Evolutionary conservation across 768 basidiomycete species (phyloP).

Genomic region (Lactarius tabidus): DNA sequence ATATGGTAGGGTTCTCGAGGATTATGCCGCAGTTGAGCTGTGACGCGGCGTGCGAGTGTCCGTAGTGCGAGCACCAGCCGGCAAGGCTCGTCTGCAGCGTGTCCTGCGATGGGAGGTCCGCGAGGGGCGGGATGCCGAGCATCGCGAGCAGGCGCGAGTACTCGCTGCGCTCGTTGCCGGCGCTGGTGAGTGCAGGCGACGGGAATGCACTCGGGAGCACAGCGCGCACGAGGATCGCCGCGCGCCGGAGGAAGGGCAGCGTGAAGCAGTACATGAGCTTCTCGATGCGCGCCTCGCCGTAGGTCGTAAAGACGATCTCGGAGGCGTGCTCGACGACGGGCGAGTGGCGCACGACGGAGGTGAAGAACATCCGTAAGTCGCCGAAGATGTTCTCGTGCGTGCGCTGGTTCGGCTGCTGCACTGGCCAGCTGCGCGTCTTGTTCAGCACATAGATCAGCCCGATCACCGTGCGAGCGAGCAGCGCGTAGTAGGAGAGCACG

Average conservation of each 20-base stretch:
- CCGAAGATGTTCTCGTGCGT: constrained; percentile 73
- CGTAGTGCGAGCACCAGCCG: constrained; percentile 89
- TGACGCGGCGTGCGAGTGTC: constrained; percentile 71
- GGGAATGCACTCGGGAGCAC: constrained; percentile 63
- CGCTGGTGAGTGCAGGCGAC: constrained; percentile 40
- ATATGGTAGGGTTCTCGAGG: constrained; percentile 78
- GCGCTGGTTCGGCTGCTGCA: constrained; percentile 45
- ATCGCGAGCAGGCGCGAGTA: constrained; percentile 71
- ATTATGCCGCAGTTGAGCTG: constrained; percentile 75
- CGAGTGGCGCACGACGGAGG: constrained; percentile 86
- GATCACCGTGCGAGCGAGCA: constrained; percentile 80
- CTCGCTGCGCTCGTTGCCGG: constrained; percentile 52
- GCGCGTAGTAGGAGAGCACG: constrained; percentile 87
- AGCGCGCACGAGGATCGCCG: constrained; percentile 78
- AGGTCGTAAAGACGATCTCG: constrained; percentile 70
- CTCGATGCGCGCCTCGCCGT: constrained; percentile 81
- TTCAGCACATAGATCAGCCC: constrained; percentile 79
- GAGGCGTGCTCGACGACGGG: constrained; percentile 84
- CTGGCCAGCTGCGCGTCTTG: constrained; percentile 52
- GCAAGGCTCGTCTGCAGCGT: constrained; percentile 85
- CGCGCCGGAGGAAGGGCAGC: constrained; percentile 86
- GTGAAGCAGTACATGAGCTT: constrained; percentile 85
- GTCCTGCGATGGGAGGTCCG: constrained; percentile 76
- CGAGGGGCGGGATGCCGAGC: constrained; percentile 76
- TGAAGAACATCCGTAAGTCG: constrained; percentile 83